Percentiles rank a stretch among this genome's conserved stretches.
Conservation (phyloP, 2,329 filamentous ascomycete species). For the Leptographium lundbergii region DNA sequence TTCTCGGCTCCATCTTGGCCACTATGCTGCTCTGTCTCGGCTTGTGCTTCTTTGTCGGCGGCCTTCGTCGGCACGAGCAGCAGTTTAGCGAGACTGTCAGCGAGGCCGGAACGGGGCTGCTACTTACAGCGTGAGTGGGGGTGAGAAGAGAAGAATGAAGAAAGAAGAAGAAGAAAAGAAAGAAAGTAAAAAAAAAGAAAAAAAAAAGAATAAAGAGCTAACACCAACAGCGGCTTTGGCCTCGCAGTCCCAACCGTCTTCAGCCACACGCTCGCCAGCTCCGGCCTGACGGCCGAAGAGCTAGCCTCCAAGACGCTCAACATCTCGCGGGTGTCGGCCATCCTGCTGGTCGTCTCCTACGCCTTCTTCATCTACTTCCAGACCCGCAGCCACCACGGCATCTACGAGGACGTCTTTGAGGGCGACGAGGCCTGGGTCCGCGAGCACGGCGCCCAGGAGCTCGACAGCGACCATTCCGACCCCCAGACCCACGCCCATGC, state of each 20-base stretch:
- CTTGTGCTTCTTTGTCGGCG: slow-evolving; percentile 67
- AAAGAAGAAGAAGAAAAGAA: too few relatives aligned
- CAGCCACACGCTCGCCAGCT: slow-evolving; percentile 28
- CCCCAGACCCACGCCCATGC: slow-evolving; percentile 23
- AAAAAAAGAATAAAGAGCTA: too few relatives aligned
- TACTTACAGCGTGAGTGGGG: slow-evolving; percentile 60
- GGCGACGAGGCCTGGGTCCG: slow-evolving; percentile 41
- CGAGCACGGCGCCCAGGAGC: slow-evolving; percentile 29
- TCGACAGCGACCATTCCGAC: slow-evolving; percentile 46
- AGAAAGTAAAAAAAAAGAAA: too few relatives aligned
- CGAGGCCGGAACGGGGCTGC: slow-evolving; percentile 64
- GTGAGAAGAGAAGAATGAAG: too few relatives aligned
- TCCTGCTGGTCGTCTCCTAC: slow-evolving; percentile 61
- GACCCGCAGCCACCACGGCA: slow-evolving; percentile 60
- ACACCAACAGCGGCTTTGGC: slow-evolving; percentile 28
- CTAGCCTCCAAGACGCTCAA: slow-evolving; percentile 42
- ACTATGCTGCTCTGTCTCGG: slow-evolving; percentile 73
- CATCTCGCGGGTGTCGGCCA: slow-evolving; percentile 58
- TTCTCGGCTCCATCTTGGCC: slow-evolving; percentile 70
- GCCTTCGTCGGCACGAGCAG: slow-evolving; percentile 54
- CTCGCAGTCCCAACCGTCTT: slow-evolving; percentile 44
- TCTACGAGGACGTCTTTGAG: slow-evolving; percentile 64
- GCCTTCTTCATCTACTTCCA: slow-evolving; percentile 59
- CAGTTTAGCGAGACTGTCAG: slow-evolving; percentile 63
- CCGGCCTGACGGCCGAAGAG: slow-evolving; percentile 18